Conservation (phyloP, 83 land plant genomes). For the Thuja plicata region DNA sequence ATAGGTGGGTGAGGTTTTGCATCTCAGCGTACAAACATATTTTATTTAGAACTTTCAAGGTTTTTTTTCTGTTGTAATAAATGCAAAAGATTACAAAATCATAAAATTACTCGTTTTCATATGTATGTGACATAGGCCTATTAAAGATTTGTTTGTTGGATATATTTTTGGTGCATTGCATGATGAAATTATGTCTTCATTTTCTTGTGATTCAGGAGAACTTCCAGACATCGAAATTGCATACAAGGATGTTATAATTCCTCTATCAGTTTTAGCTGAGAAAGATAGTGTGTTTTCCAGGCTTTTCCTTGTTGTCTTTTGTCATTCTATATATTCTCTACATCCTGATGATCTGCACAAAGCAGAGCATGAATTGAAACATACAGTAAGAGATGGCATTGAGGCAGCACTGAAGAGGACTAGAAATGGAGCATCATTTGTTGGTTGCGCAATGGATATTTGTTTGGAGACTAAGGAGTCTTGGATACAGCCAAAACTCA, state of each 20-base stretch:
- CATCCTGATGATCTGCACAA: constrained; percentile 14
- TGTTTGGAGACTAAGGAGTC: constrained; percentile 37
- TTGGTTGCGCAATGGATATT: constrained; percentile 34
- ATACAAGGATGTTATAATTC: constrained; percentile 43
- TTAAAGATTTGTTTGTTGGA: constrained; percentile 1
- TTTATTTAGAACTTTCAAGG: not conserved
- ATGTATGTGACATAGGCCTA: not conserved
- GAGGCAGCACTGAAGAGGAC: constrained; percentile 44
- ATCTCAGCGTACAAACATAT: not conserved
- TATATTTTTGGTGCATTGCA: not conserved
- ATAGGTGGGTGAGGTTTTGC: constrained; percentile 29
- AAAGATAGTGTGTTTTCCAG: constrained; percentile 44
- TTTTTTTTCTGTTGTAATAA: not conserved
- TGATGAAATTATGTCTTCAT: not conserved
- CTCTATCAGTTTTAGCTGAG: constrained; percentile 48
- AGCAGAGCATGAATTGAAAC: constrained; percentile 22
- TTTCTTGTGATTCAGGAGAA: constrained; percentile 42
- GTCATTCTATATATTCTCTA: constrained; percentile 27
- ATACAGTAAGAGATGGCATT: constrained; percentile 30
- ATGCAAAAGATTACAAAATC: not conserved
- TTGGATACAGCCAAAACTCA: constrained; percentile 46
- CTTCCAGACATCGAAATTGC: constrained; percentile 62
- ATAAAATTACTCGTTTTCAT: not conserved
- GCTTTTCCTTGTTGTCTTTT: constrained; percentile 35
- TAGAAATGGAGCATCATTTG: constrained; percentile 33